Evolutionary conservation across 2,329 filamentous ascomycete species (phyloP).

Genomic region (Trichoderma endophyticum): DNA sequence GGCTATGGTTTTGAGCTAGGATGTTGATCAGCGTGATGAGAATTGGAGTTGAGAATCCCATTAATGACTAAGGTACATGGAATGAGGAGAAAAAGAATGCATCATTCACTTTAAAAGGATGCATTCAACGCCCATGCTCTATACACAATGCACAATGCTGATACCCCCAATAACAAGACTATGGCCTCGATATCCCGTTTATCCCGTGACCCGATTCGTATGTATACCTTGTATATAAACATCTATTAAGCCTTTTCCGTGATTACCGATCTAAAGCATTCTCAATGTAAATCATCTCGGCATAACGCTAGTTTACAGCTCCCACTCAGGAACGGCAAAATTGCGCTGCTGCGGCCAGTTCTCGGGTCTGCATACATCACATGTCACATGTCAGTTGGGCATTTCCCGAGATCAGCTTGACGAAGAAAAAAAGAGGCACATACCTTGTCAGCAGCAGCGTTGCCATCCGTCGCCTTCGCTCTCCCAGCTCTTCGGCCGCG

Average conservation of each 20-base stretch:
- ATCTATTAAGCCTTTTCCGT: not conserved
- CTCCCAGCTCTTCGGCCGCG: constrained; percentile 34
- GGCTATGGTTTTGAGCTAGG: not conserved
- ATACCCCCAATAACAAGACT: not conserved
- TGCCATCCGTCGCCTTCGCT: constrained; percentile 39
- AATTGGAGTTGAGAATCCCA: not conserved
- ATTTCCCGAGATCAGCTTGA: not conserved
- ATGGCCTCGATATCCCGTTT: not conserved
- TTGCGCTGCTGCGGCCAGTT: constrained; percentile 41
- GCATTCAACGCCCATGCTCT: not conserved
- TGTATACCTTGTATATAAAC: not conserved
- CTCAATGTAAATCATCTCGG: not conserved
- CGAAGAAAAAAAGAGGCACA: constrained; percentile 17
- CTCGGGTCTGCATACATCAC: constrained; percentile 31
- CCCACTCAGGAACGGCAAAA: constrained; percentile 43
- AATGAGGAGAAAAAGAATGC: not conserved
- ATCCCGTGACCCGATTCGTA: not conserved
- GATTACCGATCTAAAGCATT: not conserved
- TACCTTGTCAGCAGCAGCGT: constrained; percentile 43
- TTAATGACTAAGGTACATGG: not conserved
- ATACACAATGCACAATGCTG: not conserved
- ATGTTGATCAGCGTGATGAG: not conserved
- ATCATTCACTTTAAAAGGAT: not conserved
- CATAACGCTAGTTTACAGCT: constrained; percentile 28
- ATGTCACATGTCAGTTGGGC: constrained; percentile 4